Conservation (phyloP, 352 stramenopile genomes). For the Globisporangium solare region DNA sequence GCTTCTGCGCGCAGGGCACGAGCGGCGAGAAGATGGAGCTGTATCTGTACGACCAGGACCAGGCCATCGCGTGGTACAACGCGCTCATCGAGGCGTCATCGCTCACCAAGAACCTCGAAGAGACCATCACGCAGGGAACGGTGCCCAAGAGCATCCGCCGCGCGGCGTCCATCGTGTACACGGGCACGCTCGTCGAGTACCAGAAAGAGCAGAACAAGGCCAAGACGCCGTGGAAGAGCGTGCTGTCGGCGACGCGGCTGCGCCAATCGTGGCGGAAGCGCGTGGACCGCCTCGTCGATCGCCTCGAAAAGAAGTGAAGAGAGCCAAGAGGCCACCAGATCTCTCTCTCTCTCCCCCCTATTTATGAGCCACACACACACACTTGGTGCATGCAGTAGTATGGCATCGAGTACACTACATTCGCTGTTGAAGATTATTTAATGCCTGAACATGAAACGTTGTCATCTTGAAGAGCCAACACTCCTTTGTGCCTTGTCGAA, state of each 20-base stretch:
- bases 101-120: constrained; percentile 44
- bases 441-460: not conserved
- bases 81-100: constrained; percentile 55
- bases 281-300: constrained; percentile 60
- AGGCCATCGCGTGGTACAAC: constrained; percentile 54
- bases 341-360: too few relatives aligned
- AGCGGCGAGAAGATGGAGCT: constrained; percentile 72
- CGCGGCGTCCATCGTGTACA: constrained; percentile 28
- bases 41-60: constrained; percentile 58
- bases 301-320: constrained; percentile 31
- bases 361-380: constrained; percentile 4
- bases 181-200: constrained; percentile 67
- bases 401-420: not conserved
- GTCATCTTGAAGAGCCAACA: too few relatives aligned
- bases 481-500: too few relatives aligned
- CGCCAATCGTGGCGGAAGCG: constrained; percentile 39
- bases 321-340: too few relatives aligned
- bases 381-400: not conserved
- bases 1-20: constrained; percentile 41
- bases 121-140: constrained; percentile 23
- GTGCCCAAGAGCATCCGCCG: constrained; percentile 13
- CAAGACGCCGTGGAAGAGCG: constrained; percentile 32
- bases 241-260: constrained; percentile 32
- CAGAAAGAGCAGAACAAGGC: constrained; percentile 39
- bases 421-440: not conserved